Conservation (phyloP, 306 rosid species). For the Aeschynomene evenia region DNA sequence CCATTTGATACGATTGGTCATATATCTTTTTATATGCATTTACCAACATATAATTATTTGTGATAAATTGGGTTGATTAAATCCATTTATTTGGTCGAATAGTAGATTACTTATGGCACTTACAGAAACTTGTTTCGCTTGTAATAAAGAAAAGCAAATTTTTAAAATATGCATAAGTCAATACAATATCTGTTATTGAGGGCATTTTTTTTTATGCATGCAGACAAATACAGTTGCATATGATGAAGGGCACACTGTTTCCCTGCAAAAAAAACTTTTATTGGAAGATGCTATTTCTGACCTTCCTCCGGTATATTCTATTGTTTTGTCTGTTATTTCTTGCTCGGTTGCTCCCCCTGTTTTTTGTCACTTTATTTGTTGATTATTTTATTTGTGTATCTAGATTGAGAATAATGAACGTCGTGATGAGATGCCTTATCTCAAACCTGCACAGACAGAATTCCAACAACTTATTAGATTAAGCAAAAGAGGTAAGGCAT, state of each 20-base stretch:
- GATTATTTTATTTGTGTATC: neutral
- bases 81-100: neutral
- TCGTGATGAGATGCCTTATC: slow-evolving; percentile 52
- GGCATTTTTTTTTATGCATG: neutral
- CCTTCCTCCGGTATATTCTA: slow-evolving; percentile 57
- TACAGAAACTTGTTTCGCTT: no score
- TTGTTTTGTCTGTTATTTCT: neutral
- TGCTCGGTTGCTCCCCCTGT: neutral
- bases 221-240: slow-evolving; percentile 64
- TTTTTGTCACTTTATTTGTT: neutral
- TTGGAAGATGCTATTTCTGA: slow-evolving; percentile 77
- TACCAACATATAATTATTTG: neutral
- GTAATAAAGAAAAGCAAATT: neutral
- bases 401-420: slow-evolving; percentile 59
- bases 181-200: neutral
- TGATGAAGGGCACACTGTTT: slow-evolving; percentile 38
- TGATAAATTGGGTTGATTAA: neutral
- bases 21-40: neutral
- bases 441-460: slow-evolving; percentile 42
- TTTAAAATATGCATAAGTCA: no score
- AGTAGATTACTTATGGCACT: neutral
- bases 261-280: slow-evolving; percentile 48
- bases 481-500: slow-evolving; percentile 46
- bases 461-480: slow-evolving; percentile 63
- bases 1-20: neutral